Base-by-base conservation (phyloP, 176 grass and related monocot species). In the Paspalum vaginatum region DNA sequence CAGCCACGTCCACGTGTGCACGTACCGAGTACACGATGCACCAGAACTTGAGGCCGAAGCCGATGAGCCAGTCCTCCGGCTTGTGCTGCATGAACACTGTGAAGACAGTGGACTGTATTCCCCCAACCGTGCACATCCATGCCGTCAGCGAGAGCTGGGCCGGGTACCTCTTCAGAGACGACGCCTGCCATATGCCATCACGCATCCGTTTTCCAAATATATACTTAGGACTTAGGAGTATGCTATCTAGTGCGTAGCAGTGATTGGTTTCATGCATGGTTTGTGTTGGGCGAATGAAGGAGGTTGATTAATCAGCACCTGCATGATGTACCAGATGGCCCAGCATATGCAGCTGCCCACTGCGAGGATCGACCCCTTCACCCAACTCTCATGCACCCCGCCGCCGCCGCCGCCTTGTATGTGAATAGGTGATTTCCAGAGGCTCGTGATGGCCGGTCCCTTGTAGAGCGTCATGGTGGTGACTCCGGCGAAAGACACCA, bases 401-500 rank as follows among this genome's bases (percentile, higher is more conserved):
- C 44, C 43, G 46, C 48, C 16, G 26, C 17, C 48, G 48, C 53
- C 20, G 51, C 83, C 80, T 43, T 74, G 78, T 44, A 95, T 89
- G 65, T 69, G 81, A 24, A 94, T 65, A 11, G 88, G 79, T 38
- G 90, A 87, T 17, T 22, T 88, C 95, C 88, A 89, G 0, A 83
- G 69, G 71, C 73, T 91, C 55, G 24, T 52, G 21, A 90, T 51
- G 24, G 81, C 78, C 12, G 90, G 78, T 3, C 92, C 96, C 72
- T 93, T 98, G 78, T 95, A 98, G 25, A 98, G 53, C 22, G 96
- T 99, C 92, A 99, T 99, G 74, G 81, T 84, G 78, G 92, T 98
- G 47, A 91, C 96, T 5, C 96, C 92, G 2, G 85, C 90, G 32
- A 98, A 83, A 1, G 92, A 98, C 45, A 91, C 71, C 42, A 87